Conservation (phyloP, 805 yeast genomes). For the Wickerhamiella alocasiicola region DNA sequence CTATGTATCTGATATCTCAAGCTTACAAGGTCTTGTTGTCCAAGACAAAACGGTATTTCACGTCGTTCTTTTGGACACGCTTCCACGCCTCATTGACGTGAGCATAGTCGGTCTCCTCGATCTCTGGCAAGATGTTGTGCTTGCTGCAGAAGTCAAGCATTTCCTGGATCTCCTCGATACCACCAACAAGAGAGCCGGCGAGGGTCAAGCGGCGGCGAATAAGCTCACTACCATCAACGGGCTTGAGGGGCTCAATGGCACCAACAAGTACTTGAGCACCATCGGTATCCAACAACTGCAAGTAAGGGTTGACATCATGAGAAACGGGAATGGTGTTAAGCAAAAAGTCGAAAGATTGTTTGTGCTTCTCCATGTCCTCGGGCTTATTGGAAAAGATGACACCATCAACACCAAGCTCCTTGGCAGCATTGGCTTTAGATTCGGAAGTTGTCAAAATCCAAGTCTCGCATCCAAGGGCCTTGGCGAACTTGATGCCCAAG, state of each 20-base stretch:
- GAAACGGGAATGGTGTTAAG: slow-evolving; percentile 41
- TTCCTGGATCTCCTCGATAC: slow-evolving; percentile 51
- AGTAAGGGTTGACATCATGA: slow-evolving; percentile 38
- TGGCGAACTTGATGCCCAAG: slow-evolving; percentile 45
- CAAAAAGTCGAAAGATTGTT: slow-evolving; percentile 37
- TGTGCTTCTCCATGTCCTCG: slow-evolving; percentile 28
- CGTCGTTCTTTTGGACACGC: slow-evolving; percentile 14
- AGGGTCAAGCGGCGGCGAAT: slow-evolving; percentile 32
- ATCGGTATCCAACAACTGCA: slow-evolving; percentile 42
- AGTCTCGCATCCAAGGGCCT: slow-evolving; percentile 53
- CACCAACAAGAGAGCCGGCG: slow-evolving; percentile 45
- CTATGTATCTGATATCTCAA: too few relatives aligned
- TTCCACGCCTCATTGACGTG: slow-evolving; percentile 17
- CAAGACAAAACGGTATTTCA: slow-evolving; percentile 18
- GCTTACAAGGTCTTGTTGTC: slow-evolving; percentile 17
- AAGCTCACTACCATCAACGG: slow-evolving; percentile 39
- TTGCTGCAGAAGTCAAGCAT: slow-evolving; percentile 54
- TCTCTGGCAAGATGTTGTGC: slow-evolving; percentile 50
- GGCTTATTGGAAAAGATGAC: slow-evolving; percentile 39
- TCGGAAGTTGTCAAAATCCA: slow-evolving; percentile 42
- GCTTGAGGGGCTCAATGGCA: slow-evolving; percentile 33
- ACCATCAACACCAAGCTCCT: slow-evolving; percentile 43
- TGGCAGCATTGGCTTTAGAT: slow-evolving; percentile 41
- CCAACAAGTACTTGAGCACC: slow-evolving; percentile 56
- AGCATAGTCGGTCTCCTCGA: slow-evolving; percentile 42